Conservation (phyloP, 805 yeast species). For the Nakazawaea laoshanensis region DNA sequence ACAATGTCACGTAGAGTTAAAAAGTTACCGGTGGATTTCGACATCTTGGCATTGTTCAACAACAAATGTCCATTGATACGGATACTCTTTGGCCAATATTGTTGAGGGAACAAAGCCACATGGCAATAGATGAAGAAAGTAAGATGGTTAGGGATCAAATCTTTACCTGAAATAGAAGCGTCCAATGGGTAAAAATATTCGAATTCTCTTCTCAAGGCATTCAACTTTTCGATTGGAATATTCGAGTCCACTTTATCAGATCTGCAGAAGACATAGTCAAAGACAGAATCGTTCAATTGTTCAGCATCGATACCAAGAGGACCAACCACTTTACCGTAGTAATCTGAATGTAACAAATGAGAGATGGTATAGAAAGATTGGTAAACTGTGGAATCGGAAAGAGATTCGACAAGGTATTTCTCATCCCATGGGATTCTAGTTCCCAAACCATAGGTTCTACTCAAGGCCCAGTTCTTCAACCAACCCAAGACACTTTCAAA, state of each 20-base stretch:
- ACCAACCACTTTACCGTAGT: slow-evolving; percentile 72
- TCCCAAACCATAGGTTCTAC: slow-evolving; percentile 95
- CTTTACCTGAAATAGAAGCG: slow-evolving; percentile 89
- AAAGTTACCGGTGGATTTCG: slow-evolving; percentile 96
- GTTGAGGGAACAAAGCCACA: slow-evolving; percentile 86
- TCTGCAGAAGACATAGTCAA: slow-evolving; percentile 81
- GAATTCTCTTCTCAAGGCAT: slow-evolving; percentile 81
- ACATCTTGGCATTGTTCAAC: slow-evolving; percentile 95
- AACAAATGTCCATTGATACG: slow-evolving; percentile 94
- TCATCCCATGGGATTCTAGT: slow-evolving; percentile 96
- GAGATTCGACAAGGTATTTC: slow-evolving; percentile 84
- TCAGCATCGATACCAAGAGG: slow-evolving; percentile 67
- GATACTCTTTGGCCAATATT: slow-evolving; percentile 89
- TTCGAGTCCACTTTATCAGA: slow-evolving; percentile 42
- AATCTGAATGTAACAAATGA: slow-evolving; percentile 80
- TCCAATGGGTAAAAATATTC: slow-evolving; percentile 96
- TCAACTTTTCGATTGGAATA: slow-evolving; percentile 61
- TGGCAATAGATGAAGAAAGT: slow-evolving; percentile 92
- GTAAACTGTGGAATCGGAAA: slow-evolving; percentile 93
- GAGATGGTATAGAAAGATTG: slow-evolving; percentile 91
- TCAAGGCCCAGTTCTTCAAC: slow-evolving; percentile 98
- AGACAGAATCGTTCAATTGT: slow-evolving; percentile 87
- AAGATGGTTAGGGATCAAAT: slow-evolving; percentile 93
- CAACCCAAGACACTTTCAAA: slow-evolving; percentile 92
- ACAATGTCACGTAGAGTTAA: slow-evolving; percentile 81